These are phyloP conservation scores for Ulmus americana DNA, from an alignment of 331 rosid species.

Conservation along the genomic window DNA sequence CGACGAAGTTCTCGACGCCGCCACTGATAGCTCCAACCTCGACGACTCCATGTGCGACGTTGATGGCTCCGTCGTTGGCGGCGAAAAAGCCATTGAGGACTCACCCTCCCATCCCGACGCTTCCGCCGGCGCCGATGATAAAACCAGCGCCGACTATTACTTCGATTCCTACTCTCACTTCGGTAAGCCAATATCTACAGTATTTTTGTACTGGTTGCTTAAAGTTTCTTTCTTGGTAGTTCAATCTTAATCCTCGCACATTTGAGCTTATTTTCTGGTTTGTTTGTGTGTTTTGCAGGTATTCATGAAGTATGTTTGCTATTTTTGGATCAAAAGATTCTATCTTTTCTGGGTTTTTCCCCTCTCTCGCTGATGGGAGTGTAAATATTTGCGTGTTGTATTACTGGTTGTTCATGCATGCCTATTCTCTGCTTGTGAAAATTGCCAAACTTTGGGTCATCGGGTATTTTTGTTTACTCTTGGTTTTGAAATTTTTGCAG, in stretches of 20 bases:
- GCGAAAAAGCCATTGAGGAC: constrained; percentile 28
- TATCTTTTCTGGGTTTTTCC: constrained; percentile 1
- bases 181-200: constrained; percentile 34
- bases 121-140: constrained; percentile 46
- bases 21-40: constrained; percentile 53
- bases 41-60: constrained; percentile 74
- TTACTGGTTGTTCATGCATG: background rate
- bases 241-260: background rate
- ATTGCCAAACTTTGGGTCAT: background rate
- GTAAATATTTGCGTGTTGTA: background rate
- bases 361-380: constrained; percentile 1
- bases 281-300: constrained; percentile 56
- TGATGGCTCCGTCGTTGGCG: constrained; percentile 18
- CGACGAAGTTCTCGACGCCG: constrained; percentile 49
- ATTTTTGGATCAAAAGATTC: constrained; percentile 20
- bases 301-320: constrained; percentile 87
- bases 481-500: constrained; percentile 33
- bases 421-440: background rate
- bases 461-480: background rate
- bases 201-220: too few relatives aligned
- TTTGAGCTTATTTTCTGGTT: background rate
- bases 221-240: background rate
- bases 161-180: constrained; percentile 97
- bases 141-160: constrained; percentile 96
- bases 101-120: constrained; percentile 23